A percentile compares a stretch with the other conserved stretches of the same genome.
Conservation (phyloP, 108 stramenopile genomes). For the Cylindrotheca closterium region DNA sequence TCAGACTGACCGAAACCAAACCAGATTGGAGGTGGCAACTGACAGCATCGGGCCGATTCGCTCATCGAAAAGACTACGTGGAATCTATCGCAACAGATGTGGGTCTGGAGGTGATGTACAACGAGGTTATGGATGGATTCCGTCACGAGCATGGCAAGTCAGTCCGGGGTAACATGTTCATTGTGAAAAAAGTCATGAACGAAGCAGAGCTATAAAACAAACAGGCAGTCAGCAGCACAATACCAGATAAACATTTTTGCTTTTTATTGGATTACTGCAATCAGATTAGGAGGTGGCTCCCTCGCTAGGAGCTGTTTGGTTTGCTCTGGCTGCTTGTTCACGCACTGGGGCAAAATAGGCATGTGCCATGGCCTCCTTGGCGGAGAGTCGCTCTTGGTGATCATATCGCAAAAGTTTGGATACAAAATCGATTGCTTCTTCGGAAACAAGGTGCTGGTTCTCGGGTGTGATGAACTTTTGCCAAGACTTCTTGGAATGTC, state of each 20-base stretch:
- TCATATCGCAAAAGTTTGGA: constrained; percentile 91
- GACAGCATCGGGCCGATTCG: constrained; percentile 66
- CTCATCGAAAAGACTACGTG: constrained; percentile 68
- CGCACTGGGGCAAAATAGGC: constrained; percentile 97
- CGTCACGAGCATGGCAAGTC: constrained; percentile 56
- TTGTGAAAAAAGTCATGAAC: constrained; percentile 31
- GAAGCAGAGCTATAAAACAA: constrained; percentile 16
- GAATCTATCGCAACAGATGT: constrained; percentile 26
- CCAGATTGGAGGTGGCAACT: constrained; percentile 84
- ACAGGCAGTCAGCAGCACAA: background rate
- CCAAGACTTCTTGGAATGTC: constrained; percentile 98
- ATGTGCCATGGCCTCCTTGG: constrained; percentile 97
- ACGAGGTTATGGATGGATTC: constrained; percentile 63
- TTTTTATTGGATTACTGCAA: background rate
- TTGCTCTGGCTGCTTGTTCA: constrained; percentile 69
- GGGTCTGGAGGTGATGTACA: constrained; percentile 44
- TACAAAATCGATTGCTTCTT: constrained; percentile 96
- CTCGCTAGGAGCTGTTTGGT: constrained; percentile 12
- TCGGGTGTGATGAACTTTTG: constrained; percentile 95
- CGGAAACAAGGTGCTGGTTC: constrained; percentile 96
- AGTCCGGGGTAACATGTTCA: constrained; percentile 65
- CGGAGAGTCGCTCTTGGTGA: constrained; percentile 97
- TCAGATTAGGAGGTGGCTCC: constrained; percentile 15
- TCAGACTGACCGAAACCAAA: constrained; percentile 42
- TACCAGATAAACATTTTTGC: background rate